Conservation (phyloP, 2,329 filamentous ascomycete genomes). For the Tolypocladium tropicale region DNA sequence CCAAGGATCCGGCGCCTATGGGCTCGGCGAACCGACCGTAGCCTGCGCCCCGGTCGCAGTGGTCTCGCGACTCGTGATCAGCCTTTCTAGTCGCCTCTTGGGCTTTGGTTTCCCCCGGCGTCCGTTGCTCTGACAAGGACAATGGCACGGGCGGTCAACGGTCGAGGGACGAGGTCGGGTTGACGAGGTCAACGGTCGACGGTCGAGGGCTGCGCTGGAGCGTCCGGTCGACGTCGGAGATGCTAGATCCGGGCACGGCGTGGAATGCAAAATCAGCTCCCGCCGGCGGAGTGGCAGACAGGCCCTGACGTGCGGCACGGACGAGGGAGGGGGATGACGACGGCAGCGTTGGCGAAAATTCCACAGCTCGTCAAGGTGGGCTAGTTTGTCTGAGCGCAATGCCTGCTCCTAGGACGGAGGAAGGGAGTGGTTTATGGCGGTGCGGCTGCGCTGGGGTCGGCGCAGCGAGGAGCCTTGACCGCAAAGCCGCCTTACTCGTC, state of each 20-base stretch:
- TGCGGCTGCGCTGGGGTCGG: not conserved
- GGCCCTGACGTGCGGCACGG: not conserved
- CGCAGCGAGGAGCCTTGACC: not conserved
- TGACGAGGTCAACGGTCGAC: not conserved
- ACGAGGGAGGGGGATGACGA: constrained; percentile 1
- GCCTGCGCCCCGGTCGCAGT: not conserved
- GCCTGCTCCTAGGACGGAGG: not conserved
- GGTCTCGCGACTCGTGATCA: not conserved
- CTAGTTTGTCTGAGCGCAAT: not conserved
- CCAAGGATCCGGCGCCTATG: not conserved
- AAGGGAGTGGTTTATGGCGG: not conserved
- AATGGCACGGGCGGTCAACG: not conserved
- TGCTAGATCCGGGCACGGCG: not conserved
- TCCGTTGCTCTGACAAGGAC: not conserved
- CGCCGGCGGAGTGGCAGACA: not conserved
- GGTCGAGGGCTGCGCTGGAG: constrained; percentile 2
- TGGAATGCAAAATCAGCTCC: constrained; percentile 2
- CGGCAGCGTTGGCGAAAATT: constrained; percentile 2
- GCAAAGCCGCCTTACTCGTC: not conserved
- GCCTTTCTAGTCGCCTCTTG: not conserved
- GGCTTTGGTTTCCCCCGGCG: not conserved
- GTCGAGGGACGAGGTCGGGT: not conserved
- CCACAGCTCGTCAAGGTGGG: not conserved
- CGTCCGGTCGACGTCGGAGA: constrained; percentile 2
- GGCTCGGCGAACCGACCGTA: not conserved